phyloP scores from a whole-genome alignment of 2,329 filamentous ascomycete species.

The Pseudofabraea citricarpa region DNA sequence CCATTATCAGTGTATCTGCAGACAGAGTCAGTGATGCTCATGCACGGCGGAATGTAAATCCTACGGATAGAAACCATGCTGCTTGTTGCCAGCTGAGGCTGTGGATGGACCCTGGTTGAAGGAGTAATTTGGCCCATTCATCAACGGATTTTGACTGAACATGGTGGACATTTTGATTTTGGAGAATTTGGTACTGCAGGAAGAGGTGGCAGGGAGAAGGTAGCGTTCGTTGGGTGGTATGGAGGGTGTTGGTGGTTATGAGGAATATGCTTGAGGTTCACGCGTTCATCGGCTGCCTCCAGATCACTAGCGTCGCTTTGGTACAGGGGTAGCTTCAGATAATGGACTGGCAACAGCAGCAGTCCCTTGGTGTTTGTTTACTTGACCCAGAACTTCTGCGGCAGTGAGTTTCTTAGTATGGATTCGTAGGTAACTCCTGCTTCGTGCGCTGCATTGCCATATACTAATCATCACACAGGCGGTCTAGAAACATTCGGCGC shows the following conservation, averaged over 20 bases:
- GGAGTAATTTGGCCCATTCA: conserved; percentile 67
- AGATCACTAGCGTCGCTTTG: conserved; percentile 13
- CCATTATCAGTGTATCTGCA: conserved; percentile 93
- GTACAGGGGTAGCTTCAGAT: conserved; percentile 24
- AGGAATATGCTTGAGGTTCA: not conserved
- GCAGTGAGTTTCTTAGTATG: conserved; percentile 16
- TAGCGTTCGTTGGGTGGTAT: not conserved
- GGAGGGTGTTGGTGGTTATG: conserved; percentile 2
- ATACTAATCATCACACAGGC: conserved; percentile 18
- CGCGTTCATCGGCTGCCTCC: conserved; percentile 2
- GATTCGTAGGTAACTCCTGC: conserved; percentile 11
- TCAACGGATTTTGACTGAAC: conserved; percentile 65
- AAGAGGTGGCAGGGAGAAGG: not conserved
- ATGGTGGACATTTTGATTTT: conserved; percentile 52
- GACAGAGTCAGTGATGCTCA: conserved; percentile 2
- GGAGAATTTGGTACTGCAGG: conserved; percentile 3
- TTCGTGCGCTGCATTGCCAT: not conserved
- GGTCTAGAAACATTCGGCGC: conserved; percentile 52
- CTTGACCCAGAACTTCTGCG: no score
- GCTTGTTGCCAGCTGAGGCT: conserved; percentile 49
- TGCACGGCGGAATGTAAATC: conserved; percentile 26
- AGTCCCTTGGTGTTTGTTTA: no score
- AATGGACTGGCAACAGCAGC: not conserved
- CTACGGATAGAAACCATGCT: conserved; percentile 93
- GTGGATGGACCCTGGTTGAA: conserved; percentile 56